phyloP scores from a whole-genome alignment of 164 flowering plant species.

The Nymphaea thermarum region DNA sequence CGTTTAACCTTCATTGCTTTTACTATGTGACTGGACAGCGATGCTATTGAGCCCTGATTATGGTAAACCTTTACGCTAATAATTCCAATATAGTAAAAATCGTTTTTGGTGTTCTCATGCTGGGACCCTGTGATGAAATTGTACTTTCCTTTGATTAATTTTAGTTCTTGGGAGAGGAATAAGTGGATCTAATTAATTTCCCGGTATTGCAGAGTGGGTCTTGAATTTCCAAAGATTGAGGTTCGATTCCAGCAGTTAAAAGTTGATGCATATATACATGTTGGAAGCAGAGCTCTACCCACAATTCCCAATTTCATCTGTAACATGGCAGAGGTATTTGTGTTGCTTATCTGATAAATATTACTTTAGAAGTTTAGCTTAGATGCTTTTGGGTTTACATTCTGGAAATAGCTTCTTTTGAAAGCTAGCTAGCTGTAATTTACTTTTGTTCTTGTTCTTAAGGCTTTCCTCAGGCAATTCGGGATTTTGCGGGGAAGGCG shows the following conservation, averaged over 20 bases:
- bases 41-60: background rate
- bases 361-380: too few species aligned
- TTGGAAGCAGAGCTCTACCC: slow-evolving; percentile 91
- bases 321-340: slow-evolving; percentile 74
- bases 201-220: slow-evolving; percentile 49
- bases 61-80: background rate
- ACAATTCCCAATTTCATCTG: slow-evolving; percentile 82
- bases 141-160: too few species aligned
- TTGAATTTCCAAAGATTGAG: slow-evolving; percentile 84
- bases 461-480: slow-evolving; percentile 70
- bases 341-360: background rate
- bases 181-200: background rate
- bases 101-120: background rate
- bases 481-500: slow-evolving; percentile 42
- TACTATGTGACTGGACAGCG: background rate
- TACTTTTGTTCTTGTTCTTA: slow-evolving; percentile 1
- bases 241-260: slow-evolving; percentile 67
- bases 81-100: too few species aligned
- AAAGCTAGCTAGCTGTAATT: background rate
- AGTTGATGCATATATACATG: slow-evolving; percentile 65
- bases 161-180: background rate
- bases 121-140: background rate
- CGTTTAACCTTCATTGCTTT: too few species aligned
- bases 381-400: too few species aligned
- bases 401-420: background rate